These are phyloP conservation scores for Skeletonema marinoi DNA, from an alignment of 108 stramenopile genomes.

Conservation along the genomic window DNA sequence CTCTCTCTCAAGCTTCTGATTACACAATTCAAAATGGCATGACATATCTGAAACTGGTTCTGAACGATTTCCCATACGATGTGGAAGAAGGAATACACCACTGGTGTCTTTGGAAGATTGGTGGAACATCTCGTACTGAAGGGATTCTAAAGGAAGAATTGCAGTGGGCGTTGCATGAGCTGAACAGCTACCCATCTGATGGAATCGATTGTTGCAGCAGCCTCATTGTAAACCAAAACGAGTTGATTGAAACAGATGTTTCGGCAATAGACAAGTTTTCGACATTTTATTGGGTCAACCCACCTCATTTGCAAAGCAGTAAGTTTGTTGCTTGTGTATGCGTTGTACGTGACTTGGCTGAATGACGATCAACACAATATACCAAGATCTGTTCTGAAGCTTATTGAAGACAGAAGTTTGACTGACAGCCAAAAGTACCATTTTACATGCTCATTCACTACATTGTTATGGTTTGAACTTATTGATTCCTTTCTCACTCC, in stretches of 20 bases:
- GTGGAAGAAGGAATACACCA: conserved; percentile 61
- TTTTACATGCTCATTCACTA: too few relatives aligned
- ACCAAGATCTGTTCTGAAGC: too few relatives aligned
- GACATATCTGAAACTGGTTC: conserved; percentile 46
- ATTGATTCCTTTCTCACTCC: too few relatives aligned
- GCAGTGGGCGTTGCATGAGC: conserved; percentile 36
- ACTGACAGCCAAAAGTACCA: too few relatives aligned
- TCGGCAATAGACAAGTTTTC: background rate
- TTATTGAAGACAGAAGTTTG: too few relatives aligned
- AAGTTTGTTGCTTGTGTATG: too few relatives aligned
- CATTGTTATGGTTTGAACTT: too few relatives aligned
- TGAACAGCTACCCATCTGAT: conserved; percentile 8
- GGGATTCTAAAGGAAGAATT: conserved; percentile 29
- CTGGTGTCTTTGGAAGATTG: conserved; percentile 81
- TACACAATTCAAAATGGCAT: conserved; percentile 18
- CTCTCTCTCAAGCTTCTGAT: conserved; percentile 30
- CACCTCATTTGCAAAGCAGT: conserved; percentile 45
- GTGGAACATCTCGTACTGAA: conserved; percentile 33
- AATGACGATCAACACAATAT: too few relatives aligned
- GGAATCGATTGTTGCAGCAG: conserved; percentile 21
- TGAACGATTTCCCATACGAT: conserved; percentile 81
- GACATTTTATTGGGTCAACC: conserved; percentile 45
- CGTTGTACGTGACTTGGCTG: too few relatives aligned
- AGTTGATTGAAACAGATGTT: background rate
- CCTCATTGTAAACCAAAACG: conserved; percentile 12